phyloP scores from a whole-genome alignment of 306 rosid species.

The Oxytropis ochrocephala region DNA sequence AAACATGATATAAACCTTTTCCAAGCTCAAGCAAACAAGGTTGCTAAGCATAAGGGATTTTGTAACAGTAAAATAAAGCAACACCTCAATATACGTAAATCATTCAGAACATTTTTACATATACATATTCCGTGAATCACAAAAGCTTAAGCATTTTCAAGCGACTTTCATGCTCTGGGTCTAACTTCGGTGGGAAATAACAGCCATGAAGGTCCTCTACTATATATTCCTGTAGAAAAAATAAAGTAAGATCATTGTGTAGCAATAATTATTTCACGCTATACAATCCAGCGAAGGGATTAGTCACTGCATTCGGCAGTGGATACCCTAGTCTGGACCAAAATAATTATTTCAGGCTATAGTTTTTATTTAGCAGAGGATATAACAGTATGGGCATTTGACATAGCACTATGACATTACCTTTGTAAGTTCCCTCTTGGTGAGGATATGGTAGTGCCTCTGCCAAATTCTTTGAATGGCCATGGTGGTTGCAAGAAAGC shows the following conservation, averaged over 20 bases:
- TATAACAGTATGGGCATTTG: not conserved
- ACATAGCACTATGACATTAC: constrained; percentile 23
- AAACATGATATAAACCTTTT: constrained; percentile 4
- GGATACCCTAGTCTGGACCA: no score
- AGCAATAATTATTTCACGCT: not conserved
- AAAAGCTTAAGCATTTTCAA: constrained; percentile 92
- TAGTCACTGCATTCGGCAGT: no score
- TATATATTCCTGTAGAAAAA: constrained; percentile 61
- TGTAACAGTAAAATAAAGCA: constrained; percentile 3
- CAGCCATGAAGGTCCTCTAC: constrained; percentile 88
- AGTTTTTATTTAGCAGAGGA: not conserved
- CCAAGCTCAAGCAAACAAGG: constrained; percentile 21
- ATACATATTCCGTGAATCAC: constrained; percentile 13
- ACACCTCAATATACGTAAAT: not conserved
- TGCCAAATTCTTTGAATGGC: constrained; percentile 99
- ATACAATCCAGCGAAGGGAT: no score
- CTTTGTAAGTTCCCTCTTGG: constrained; percentile 96
- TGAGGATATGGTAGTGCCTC: constrained; percentile 96
- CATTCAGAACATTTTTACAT: constrained; percentile 21
- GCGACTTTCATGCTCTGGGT: constrained; percentile 80
- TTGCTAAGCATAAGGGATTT: constrained; percentile 9
- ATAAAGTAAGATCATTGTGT: not conserved
- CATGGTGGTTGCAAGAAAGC: constrained; percentile 96
- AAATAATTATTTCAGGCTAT: not conserved
- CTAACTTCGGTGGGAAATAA: constrained; percentile 84